Evolutionary conservation across 1,284 basidiomycete genomes (phyloP).

Genomic region (Vanrija sp.): DNA sequence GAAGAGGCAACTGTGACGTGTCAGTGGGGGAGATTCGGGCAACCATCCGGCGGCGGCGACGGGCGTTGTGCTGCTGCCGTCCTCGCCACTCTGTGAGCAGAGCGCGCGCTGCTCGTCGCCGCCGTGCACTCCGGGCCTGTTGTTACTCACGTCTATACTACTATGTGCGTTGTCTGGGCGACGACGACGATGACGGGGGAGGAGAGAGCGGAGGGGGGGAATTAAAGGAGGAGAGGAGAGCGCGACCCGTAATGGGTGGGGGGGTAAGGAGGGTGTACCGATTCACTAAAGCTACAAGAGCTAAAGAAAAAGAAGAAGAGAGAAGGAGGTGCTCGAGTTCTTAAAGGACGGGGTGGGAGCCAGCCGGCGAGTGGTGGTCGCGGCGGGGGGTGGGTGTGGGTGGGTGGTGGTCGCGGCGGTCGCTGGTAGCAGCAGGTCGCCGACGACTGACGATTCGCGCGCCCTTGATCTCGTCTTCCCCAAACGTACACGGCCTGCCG

Average conservation of each 20-base stretch:
- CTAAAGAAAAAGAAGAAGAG: conserved; percentile 10
- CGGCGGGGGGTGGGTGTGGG: too few relatives aligned
- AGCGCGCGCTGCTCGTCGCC: neutral
- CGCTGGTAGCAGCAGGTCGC: too few relatives aligned
- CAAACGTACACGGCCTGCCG: too few relatives aligned
- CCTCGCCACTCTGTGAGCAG: neutral
- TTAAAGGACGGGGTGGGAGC: neutral
- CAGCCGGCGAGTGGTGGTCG: too few relatives aligned
- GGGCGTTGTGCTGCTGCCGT: too few relatives aligned
- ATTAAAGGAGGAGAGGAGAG: neutral
- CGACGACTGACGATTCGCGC: too few relatives aligned
- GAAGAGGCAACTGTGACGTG: neutral
- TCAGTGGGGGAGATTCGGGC: neutral
- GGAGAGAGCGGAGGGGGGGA: conserved; percentile 1
- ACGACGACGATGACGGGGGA: neutral
- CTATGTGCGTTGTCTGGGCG: too few relatives aligned
- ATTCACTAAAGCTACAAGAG: conserved; percentile 22
- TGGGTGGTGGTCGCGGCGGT: too few relatives aligned
- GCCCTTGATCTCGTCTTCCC: too few relatives aligned
- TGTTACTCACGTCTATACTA: conserved; percentile 4
- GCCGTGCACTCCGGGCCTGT: neutral
- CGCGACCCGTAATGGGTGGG: conserved; percentile 2
- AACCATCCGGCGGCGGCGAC: too few relatives aligned
- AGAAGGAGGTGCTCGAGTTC: neutral
- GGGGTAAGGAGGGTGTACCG: conserved; percentile 1